phyloP scores from a whole-genome alignment of 2,329 filamentous ascomycete species.

The Fusarium newnesense region DNA sequence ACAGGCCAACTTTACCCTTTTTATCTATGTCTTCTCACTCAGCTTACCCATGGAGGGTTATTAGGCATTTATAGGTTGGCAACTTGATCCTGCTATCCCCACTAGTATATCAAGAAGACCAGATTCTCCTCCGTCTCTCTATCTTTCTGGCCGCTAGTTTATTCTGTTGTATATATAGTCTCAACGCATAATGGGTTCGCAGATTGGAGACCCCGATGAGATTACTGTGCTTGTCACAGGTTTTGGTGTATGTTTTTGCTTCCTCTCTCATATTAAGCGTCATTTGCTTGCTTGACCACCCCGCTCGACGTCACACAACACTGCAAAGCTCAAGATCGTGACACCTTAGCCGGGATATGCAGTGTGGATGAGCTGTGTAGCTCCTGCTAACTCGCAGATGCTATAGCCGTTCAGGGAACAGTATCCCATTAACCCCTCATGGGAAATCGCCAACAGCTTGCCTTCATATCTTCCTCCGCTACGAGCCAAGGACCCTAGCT shows the following conservation, averaged over 20 bases:
- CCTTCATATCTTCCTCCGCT: conserved; percentile 69
- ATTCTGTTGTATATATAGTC: neutral
- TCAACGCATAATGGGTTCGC: conserved; percentile 48
- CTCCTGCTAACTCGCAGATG: conserved; percentile 25
- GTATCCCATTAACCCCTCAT: conserved; percentile 81
- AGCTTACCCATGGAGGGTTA: conserved; percentile 12
- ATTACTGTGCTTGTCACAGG: conserved; percentile 70
- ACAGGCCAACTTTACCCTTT: neutral
- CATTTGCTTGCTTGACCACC: conserved; percentile 7
- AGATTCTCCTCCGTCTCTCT: neutral
- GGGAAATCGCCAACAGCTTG: conserved; percentile 78
- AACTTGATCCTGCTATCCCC: conserved; percentile 15
- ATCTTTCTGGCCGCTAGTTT: neutral
- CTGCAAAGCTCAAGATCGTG: neutral
- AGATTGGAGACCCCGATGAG: conserved; percentile 56
- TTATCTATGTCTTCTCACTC: conserved; percentile 22
- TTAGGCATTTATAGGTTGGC: neutral
- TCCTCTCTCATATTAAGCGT: neutral
- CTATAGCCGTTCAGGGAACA: conserved; percentile 78
- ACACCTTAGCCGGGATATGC: neutral
- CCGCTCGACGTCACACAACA: conserved; percentile 26
- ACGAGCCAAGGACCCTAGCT: conserved; percentile 53
- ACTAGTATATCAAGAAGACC: conserved; percentile 7
- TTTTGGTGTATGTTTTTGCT: conserved; percentile 62
- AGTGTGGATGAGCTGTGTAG: neutral